These are phyloP conservation scores for Saitozyma podzolica DNA, from an alignment of 768 basidiomycete genomes.

Conservation along the genomic window DNA sequence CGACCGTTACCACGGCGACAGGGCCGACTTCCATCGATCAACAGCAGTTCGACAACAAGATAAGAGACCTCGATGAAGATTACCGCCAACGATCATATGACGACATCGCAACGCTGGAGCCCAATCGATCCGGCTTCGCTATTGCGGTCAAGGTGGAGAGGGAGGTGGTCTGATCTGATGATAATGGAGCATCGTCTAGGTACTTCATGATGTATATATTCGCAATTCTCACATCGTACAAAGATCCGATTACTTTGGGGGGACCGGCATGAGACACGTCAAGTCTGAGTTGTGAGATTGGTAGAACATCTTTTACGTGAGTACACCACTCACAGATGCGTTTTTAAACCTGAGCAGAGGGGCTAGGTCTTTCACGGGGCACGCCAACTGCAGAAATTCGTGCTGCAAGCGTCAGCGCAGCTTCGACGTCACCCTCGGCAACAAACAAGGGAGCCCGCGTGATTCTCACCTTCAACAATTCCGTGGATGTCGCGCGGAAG, in stretches of 20 bases:
- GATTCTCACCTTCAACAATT: constrained; percentile 44
- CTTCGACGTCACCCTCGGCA: neutral
- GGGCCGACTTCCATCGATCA: no score
- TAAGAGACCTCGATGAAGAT: no score
- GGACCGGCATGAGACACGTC: neutral
- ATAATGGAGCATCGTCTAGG: neutral
- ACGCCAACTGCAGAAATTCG: constrained; percentile 89
- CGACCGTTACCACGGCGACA: no score
- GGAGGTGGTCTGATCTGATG: constrained; percentile 2
- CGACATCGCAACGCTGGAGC: neutral
- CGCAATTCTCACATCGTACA: neutral
- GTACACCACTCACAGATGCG: constrained; percentile 9
- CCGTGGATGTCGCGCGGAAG: constrained; percentile 75
- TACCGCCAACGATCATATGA: no score
- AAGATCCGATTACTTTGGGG: neutral
- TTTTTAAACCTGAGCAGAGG: constrained; percentile 66
- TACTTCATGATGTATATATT: no score
- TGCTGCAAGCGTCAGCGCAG: constrained; percentile 61
- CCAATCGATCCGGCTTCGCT: neutral
- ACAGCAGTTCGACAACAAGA: no score
- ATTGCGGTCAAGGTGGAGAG: constrained; percentile 10
- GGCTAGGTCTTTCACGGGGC: constrained; percentile 75
- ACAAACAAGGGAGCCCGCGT: neutral
- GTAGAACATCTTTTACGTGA: neutral
- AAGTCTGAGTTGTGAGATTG: neutral